Evolutionary conservation across 805 yeast species (phyloP).

Genomic region (Lachancea fermentati): DNA sequence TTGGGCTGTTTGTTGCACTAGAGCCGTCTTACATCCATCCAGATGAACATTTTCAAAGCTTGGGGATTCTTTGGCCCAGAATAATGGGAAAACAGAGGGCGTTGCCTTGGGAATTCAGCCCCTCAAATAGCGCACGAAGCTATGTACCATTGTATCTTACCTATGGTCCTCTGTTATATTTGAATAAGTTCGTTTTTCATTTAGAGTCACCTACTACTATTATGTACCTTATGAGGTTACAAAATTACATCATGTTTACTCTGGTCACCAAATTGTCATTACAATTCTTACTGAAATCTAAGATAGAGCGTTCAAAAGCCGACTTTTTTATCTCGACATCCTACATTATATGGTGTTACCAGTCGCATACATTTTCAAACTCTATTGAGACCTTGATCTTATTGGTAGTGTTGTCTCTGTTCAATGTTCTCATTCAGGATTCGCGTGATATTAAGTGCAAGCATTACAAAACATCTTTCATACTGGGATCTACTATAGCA

Average conservation of each 20-base stretch:
- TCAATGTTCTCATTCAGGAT: slow-evolving; percentile 27
- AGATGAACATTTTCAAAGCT: slow-evolving; percentile 93
- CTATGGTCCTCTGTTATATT: slow-evolving; percentile 56
- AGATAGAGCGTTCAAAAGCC: slow-evolving; percentile 39
- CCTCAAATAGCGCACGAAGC: slow-evolving; percentile 51
- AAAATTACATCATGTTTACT: slow-evolving; percentile 36
- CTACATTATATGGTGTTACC: slow-evolving; percentile 73
- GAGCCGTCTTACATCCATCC: slow-evolving; percentile 90
- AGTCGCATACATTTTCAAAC: slow-evolving; percentile 87
- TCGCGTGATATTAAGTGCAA: slow-evolving; percentile 7
- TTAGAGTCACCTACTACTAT: slow-evolving; percentile 42
- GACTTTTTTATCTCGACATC: slow-evolving; percentile 40
- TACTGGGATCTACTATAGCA: slow-evolving; percentile 45
- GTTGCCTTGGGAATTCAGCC: slow-evolving; percentile 80
- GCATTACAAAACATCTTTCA: slow-evolving; percentile 15
- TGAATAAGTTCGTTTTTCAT: slow-evolving; percentile 12
- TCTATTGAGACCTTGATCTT: slow-evolving; percentile 57
- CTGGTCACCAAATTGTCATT: slow-evolving; percentile 37
- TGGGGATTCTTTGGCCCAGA: slow-evolving; percentile 51
- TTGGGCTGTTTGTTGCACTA: slow-evolving; percentile 48
- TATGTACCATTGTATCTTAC: slow-evolving; percentile 58
- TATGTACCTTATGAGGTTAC: slow-evolving; percentile 50
- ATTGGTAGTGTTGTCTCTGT: slow-evolving; percentile 38
- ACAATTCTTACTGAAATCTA: slow-evolving; percentile 43
- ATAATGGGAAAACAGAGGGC: slow-evolving; percentile 20